Conservation (phyloP, 1,284 basidiomycete species). For the Moniliella sp. region DNA sequence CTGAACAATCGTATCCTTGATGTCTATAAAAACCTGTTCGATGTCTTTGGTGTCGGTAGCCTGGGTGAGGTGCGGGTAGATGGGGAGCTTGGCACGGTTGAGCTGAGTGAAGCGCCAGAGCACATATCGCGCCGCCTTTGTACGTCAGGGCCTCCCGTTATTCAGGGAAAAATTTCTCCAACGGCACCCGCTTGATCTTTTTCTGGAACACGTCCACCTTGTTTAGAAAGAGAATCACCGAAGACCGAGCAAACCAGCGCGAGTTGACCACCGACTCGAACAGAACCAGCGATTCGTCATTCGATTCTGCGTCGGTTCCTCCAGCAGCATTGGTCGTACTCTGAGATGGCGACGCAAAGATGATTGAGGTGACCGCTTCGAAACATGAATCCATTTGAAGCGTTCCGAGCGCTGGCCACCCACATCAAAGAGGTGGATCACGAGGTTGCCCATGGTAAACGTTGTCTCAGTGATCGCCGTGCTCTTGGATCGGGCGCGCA, state of each 20-base stretch:
- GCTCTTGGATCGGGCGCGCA: conserved; percentile 82
- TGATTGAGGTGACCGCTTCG: conserved; percentile 80
- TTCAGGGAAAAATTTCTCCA: conserved; percentile 48
- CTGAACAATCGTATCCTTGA: too few relatives aligned
- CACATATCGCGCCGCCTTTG: too few relatives aligned
- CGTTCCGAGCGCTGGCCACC: conserved; percentile 81
- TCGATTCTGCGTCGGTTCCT: conserved; percentile 43
- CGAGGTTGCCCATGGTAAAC: conserved; percentile 69
- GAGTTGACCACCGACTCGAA: conserved; percentile 51
- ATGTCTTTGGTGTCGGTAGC: too few relatives aligned
- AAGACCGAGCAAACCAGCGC: conserved; percentile 21
- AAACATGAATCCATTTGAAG: conserved; percentile 58
- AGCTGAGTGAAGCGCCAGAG: too few relatives aligned
- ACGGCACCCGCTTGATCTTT: conserved; percentile 60
- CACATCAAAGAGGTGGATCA: conserved; percentile 71
- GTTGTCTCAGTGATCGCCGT: conserved; percentile 89
- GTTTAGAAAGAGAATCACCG: conserved; percentile 19
- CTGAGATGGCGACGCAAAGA: conserved; percentile 73
- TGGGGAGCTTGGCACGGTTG: too few relatives aligned
- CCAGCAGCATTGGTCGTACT: conserved; percentile 61
- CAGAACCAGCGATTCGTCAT: conserved; percentile 83
- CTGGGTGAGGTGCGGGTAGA: too few relatives aligned
- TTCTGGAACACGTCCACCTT: conserved; percentile 79
- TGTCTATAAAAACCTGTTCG: too few relatives aligned
- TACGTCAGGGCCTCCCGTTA: too few relatives aligned